These are phyloP conservation scores for Sindora glabra DNA, from an alignment of 306 rosid species.

Conservation along the genomic window DNA sequence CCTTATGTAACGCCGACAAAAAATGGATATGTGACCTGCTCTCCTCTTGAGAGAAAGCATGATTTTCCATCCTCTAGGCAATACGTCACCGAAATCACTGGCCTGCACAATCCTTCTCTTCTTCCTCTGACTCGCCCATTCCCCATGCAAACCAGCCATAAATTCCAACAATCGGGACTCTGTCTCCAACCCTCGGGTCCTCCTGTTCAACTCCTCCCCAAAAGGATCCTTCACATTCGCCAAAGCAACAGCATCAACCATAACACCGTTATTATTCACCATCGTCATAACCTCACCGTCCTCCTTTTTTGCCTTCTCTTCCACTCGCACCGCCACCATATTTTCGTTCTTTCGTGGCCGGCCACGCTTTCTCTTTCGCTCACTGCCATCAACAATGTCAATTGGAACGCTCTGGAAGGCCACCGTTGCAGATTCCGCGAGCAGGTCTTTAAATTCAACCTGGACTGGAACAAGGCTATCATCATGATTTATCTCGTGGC, in stretches of 20 bases:
- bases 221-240: conserved; percentile 40
- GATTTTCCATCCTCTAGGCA: conserved; percentile 66
- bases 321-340: conserved; percentile 1
- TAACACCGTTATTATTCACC: conserved; percentile 16
- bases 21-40: conserved; percentile 29
- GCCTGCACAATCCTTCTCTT: conserved; percentile 64
- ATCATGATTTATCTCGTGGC: not conserved
- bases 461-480: conserved; percentile 22
- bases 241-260: conserved; percentile 26
- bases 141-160: conserved; percentile 47
- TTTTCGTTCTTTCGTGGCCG: conserved; percentile 51
- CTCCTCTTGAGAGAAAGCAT: conserved; percentile 40
- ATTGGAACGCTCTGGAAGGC: conserved; percentile 6
- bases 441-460: conserved; percentile 18
- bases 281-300: not conserved
- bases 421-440: not conserved
- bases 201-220: conserved; percentile 46
- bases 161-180: conserved; percentile 45
- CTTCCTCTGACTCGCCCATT: conserved; percentile 61
- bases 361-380: conserved; percentile 63
- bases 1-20: conserved; percentile 70
- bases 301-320: not conserved
- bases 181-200: conserved; percentile 50
- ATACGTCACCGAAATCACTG: conserved; percentile 21
- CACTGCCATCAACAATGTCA: not conserved